Conservation (phyloP, 805 yeast species). For the Candida sithepensis region DNA sequence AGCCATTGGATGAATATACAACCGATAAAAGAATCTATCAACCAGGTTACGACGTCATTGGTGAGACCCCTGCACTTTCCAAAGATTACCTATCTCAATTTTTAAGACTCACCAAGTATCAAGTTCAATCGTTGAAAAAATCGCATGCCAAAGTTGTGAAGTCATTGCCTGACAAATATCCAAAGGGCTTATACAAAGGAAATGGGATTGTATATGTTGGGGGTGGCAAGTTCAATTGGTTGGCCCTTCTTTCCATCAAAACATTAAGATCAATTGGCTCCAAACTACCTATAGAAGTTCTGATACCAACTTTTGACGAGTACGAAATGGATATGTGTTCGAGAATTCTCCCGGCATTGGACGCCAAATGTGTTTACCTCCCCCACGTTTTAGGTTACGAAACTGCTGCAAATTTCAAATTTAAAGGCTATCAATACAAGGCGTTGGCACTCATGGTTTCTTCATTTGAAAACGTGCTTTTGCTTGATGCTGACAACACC, state of each 20-base stretch:
- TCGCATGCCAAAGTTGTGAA: constrained; percentile 45
- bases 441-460: constrained; percentile 64
- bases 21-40: constrained; percentile 48
- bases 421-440: constrained; percentile 64
- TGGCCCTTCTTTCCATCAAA: constrained; percentile 59
- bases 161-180: constrained; percentile 44
- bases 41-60: constrained; percentile 45
- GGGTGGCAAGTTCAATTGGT: constrained; percentile 73
- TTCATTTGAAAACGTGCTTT: constrained; percentile 60
- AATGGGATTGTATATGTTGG: constrained; percentile 70
- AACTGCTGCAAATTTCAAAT: constrained; percentile 38
- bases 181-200: constrained; percentile 44
- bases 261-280: constrained; percentile 62
- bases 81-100: constrained; percentile 51
- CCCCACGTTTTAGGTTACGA: constrained; percentile 54
- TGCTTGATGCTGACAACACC: constrained; percentile 71
- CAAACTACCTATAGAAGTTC: constrained; percentile 72
- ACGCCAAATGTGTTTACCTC: constrained; percentile 63
- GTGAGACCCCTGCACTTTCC: constrained; percentile 40
- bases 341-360: constrained; percentile 50
- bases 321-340: constrained; percentile 68
- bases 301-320: constrained; percentile 68
- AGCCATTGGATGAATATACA: constrained; percentile 40
- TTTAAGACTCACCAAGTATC: constrained; percentile 41
- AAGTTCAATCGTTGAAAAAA: constrained; percentile 40